A percentile compares a stretch with the other conserved stretches of the same genome.
These are phyloP conservation scores for Ceratocystis diversiconidia DNA, from an alignment of 2,329 filamentous ascomycete species.

Conservation along the genomic window DNA sequence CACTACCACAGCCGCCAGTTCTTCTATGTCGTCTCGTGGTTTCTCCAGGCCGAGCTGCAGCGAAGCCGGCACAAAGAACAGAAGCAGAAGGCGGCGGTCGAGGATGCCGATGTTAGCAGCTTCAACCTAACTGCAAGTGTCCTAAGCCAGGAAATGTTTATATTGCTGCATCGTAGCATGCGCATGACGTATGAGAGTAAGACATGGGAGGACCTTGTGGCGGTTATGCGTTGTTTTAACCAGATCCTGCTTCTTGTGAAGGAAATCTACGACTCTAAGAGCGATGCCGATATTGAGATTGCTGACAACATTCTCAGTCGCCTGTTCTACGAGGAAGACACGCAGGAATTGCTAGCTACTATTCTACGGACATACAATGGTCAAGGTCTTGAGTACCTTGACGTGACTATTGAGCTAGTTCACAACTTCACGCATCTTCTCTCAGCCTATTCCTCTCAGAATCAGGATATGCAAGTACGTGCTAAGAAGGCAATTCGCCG, in stretches of 20 bases:
- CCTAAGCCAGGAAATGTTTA: constrained; percentile 88
- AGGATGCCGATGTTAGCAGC: constrained; percentile 47
- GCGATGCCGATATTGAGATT: constrained; percentile 94
- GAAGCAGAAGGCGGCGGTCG: constrained; percentile 23
- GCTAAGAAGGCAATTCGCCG: constrained; percentile 59
- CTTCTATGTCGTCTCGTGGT: constrained; percentile 89
- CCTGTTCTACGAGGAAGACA: constrained; percentile 96
- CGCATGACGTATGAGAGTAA: constrained; percentile 68
- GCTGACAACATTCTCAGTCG: constrained; percentile 92
- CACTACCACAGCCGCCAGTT: constrained; percentile 70
- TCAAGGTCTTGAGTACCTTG: constrained; percentile 84
- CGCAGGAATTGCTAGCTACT: constrained; percentile 71
- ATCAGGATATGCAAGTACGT: constrained; percentile 82
- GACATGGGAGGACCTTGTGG: constrained; percentile 72
- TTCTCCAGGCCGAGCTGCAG: constrained; percentile 68
- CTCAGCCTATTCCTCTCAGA: constrained; percentile 88
- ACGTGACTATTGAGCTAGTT: constrained; percentile 77
- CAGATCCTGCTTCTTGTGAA: constrained; percentile 87
- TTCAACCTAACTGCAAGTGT: constrained; percentile 82
- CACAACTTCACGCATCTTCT: constrained; percentile 87
- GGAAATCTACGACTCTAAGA: constrained; percentile 70
- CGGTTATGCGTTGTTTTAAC: constrained; percentile 86
- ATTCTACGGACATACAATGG: constrained; percentile 81
- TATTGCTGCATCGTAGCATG: constrained; percentile 72
- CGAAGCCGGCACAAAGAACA: constrained; percentile 47